Evolutionary conservation across 805 yeast species (phyloP).

Genomic region (Torulaspora microellipsoides): DNA sequence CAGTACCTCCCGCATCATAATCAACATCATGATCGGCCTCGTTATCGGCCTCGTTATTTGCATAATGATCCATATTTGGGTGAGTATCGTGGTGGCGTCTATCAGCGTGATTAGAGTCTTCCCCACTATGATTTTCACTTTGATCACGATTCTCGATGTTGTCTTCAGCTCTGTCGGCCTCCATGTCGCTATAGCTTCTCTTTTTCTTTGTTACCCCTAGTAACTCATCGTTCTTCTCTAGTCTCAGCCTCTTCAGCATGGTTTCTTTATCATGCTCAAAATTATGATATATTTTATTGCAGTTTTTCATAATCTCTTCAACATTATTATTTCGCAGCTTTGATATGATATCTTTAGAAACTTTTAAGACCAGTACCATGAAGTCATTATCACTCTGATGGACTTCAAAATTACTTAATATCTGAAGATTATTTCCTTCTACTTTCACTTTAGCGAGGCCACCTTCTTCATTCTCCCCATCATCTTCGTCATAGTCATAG

Average conservation of each 20-base stretch:
- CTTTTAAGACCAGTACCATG: slow-evolving; percentile 33
- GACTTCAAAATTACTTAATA: slow-evolving; percentile 3
- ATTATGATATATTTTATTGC: slow-evolving; percentile 68
- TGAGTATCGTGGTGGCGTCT: too few species aligned
- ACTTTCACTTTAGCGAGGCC: too few species aligned
- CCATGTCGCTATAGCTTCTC: slow-evolving; percentile 23
- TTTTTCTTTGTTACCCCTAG: slow-evolving; percentile 36
- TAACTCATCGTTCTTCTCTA: slow-evolving; percentile 77
- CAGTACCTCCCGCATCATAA: neutral
- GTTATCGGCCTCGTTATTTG: slow-evolving; percentile 30
- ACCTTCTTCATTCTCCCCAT: slow-evolving; percentile 19
- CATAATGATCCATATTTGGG: slow-evolving; percentile 12
- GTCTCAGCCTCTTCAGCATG: slow-evolving; percentile 63
- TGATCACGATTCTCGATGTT: slow-evolving; percentile 12
- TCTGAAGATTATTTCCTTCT: neutral
- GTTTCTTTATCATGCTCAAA: slow-evolving; percentile 76
- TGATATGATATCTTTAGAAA: slow-evolving; percentile 34
- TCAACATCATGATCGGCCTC: slow-evolving; percentile 16
- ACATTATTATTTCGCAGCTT: slow-evolving; percentile 34
- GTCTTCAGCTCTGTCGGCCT: slow-evolving; percentile 15
- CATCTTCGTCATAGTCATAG: slow-evolving; percentile 17
- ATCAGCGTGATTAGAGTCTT: slow-evolving; percentile 14
- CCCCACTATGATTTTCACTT: slow-evolving; percentile 12
- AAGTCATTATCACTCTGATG: slow-evolving; percentile 19
- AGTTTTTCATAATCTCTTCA: slow-evolving; percentile 47